phyloP scores from a whole-genome alignment of 2,329 filamentous ascomycete genomes.

The Teratosphaeria viscida region DNA sequence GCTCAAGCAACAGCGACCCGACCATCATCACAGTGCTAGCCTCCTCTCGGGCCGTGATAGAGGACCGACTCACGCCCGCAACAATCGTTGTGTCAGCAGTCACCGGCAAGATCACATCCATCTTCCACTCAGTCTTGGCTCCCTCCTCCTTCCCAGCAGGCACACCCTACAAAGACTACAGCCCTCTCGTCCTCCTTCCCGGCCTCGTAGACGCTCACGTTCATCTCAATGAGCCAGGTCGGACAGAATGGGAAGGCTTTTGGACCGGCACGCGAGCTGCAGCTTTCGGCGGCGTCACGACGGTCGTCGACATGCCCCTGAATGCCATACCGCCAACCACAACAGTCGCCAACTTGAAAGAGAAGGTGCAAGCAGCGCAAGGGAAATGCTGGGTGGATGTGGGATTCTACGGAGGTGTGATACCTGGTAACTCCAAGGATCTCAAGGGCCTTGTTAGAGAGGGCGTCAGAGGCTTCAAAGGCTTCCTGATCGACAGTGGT shows the following conservation, averaged over 20 bases:
- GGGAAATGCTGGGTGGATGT: conserved; percentile 97
- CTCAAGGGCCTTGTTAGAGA: conserved; percentile 70
- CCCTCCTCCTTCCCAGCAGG: conserved; percentile 60
- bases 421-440: conserved; percentile 77
- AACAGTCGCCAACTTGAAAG: conserved; percentile 67
- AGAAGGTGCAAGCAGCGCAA: conserved; percentile 73
- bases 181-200: conserved; percentile 73
- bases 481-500: conserved; percentile 92
- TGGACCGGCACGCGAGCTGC: conserved; percentile 88
- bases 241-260: conserved; percentile 98
- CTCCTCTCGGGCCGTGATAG: conserved; percentile 73
- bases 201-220: conserved; percentile 95
- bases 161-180: conserved; percentile 71
- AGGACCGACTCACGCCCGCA: conserved; percentile 65
- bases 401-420: conserved; percentile 92
- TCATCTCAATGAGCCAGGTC: conserved; percentile 90
- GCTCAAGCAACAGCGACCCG: neutral
- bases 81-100: conserved; percentile 67
- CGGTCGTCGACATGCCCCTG: conserved; percentile 92
- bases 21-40: conserved; percentile 59
- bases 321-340: conserved; percentile 97
- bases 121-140: conserved; percentile 66
- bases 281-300: conserved; percentile 91
- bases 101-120: conserved; percentile 75
- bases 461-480: conserved; percentile 92